Percentiles rank a stretch among this genome's conserved stretches.
These are phyloP conservation scores for Termitomyces sp. DNA, from an alignment of 768 basidiomycete species.

Conservation along the genomic window DNA sequence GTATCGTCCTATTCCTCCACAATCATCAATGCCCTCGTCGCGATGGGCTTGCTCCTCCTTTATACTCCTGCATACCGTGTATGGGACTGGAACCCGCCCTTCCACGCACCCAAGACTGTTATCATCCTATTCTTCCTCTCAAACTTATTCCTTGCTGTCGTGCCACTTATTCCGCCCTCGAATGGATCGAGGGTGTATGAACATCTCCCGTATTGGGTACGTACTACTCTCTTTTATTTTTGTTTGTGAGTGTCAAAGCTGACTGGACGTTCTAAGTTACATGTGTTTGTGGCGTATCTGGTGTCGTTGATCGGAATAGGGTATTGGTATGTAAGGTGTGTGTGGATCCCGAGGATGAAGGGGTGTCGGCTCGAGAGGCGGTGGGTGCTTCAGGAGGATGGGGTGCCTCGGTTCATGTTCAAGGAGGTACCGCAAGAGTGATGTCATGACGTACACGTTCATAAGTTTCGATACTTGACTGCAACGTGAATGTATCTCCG, in stretches of 20 bases:
- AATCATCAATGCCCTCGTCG: constrained; percentile 56
- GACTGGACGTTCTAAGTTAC: constrained; percentile 32
- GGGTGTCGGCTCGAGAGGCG: constrained; percentile 50
- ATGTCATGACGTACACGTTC: too few species aligned
- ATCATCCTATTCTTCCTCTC: constrained; percentile 57
- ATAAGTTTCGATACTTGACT: too few species aligned
- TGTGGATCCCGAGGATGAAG: constrained; percentile 43
- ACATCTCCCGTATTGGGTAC: constrained; percentile 65
- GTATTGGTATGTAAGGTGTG: constrained; percentile 56
- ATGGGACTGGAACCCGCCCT: constrained; percentile 64
- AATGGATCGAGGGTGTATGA: constrained; percentile 50
- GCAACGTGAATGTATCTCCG: too few species aligned
- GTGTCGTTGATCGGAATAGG: constrained; percentile 45
- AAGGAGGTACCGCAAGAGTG: neutral
- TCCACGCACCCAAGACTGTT: constrained; percentile 47
- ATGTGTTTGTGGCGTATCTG: constrained; percentile 42
- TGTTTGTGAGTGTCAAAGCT: constrained; percentile 20
- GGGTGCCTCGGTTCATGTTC: constrained; percentile 53
- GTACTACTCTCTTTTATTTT: constrained; percentile 36
- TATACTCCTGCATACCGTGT: constrained; percentile 40
- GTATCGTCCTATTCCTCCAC: constrained; percentile 57
- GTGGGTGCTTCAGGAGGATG: constrained; percentile 51
- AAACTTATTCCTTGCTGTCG: constrained; percentile 59
- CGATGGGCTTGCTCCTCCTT: constrained; percentile 61
- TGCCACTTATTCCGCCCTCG: constrained; percentile 62